Base-by-base conservation (phyloP, 148 eudicot genomes). In the Persicaria tinctoria region DNA sequence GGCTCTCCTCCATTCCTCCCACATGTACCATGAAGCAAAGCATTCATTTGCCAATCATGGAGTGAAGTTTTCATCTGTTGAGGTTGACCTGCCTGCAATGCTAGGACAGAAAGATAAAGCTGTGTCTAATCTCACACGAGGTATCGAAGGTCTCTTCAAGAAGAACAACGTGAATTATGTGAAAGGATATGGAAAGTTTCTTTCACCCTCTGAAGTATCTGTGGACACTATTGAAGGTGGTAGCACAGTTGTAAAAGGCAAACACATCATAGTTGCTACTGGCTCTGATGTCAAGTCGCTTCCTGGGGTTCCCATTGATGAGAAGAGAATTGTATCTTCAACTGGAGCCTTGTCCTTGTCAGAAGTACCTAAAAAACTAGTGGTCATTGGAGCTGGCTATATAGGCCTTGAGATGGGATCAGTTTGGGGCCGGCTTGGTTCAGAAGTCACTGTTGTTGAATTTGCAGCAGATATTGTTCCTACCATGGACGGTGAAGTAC, bases 391-490 rank as follows among this genome's bases (percentile, higher is more conserved):
- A 73, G 98, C 95, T 83, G 98, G 98, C 76, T 93, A 93, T 72
- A 93, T 93, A 48, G 97, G 98, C 64, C 95, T 86, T 45, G 98
- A 78, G 73, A 93, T 93, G 98, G 98, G 98, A 5, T 93, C 98
- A 23, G 98, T 93, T 20, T 93, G 98, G 98, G 91, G 96, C 6
- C 95, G 98, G 55, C 86, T 94, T 10, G 98, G 98, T 56, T 90
- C 98, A 5, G 90, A 90, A 83, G 93, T 94, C 46, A 94, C 88
- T 5, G 97, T 94, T 56, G 97, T 94, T 14, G 97, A 94, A 84
- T 94, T 90, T 81, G 97, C 87, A 7, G 63, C 86, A 0, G 96
- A 94, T 23, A 94, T 91, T 47, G 98, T 94, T 73, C 98, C 97
- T 5, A 81, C 93, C 74, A 94, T 91, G 98, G 98, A 94, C 45